phyloP scores from a whole-genome alignment of 78 protist genomes.

The Cyanophora paradoxa region DNA sequence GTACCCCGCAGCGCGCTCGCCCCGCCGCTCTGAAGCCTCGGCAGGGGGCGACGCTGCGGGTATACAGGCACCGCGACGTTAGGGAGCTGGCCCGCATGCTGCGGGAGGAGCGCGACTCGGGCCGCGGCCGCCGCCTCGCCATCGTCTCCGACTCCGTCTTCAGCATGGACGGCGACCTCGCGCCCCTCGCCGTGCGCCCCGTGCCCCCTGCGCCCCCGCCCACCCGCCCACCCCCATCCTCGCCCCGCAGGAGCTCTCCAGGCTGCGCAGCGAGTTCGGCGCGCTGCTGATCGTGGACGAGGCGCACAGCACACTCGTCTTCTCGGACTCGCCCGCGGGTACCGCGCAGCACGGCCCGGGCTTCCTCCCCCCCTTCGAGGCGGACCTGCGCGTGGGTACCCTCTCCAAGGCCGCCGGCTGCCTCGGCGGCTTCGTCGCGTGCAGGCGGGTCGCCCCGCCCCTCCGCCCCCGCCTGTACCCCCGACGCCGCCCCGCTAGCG shows the following conservation, averaged over 20 bases:
- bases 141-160: slow-evolving; percentile 16
- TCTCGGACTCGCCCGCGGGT: background rate
- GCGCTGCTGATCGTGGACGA: background rate
- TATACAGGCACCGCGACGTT: slow-evolving; percentile 10
- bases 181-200: too few relatives aligned
- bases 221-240: too few relatives aligned
- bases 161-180: slow-evolving; percentile 25
- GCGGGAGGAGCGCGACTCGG: background rate
- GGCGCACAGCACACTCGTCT: slow-evolving; percentile 11
- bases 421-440: slow-evolving; percentile 2
- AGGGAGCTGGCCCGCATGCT: background rate
- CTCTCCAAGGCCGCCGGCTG: background rate
- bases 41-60: background rate
- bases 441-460: too few relatives aligned
- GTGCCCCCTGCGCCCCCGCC: too few relatives aligned
- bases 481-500: too few relatives aligned
- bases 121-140: background rate
- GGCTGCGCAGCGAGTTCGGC: background rate
- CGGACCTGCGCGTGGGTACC: background rate
- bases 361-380: too few relatives aligned
- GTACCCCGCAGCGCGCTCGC: too few relatives aligned
- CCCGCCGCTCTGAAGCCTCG: background rate
- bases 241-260: background rate
- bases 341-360: background rate
- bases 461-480: too few relatives aligned